Percentiles rank a stretch among this genome's conserved stretches.
These are phyloP conservation scores for Trematosphaeria pertusa DNA, from an alignment of 2,329 filamentous ascomycete species.

Conservation along the genomic window DNA sequence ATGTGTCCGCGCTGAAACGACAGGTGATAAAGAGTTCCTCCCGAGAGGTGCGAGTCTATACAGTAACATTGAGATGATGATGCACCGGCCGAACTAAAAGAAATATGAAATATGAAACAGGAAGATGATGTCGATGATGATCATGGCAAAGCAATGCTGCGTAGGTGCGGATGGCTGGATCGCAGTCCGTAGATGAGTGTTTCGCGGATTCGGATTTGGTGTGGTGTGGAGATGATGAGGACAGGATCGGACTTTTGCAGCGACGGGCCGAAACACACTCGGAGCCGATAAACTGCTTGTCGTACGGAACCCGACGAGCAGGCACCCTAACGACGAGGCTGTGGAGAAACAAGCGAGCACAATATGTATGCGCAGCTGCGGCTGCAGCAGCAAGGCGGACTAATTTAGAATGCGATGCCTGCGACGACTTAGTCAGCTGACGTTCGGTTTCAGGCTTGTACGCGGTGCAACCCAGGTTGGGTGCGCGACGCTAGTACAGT, in stretches of 20 bases:
- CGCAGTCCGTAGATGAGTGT: no score
- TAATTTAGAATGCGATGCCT: slow-evolving; percentile 41
- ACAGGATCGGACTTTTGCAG: background rate
- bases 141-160: no score
- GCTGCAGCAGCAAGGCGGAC: no score
- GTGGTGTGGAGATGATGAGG: background rate
- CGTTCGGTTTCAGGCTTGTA: slow-evolving; percentile 17
- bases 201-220: no score
- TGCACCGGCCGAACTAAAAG: no score
- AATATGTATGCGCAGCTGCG: slow-evolving; percentile 2
- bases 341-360: background rate
- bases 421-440: slow-evolving; percentile 30
- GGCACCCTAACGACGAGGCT: background rate
- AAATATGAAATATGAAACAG: no score
- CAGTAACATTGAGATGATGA: no score
- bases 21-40: no score
- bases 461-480: slow-evolving; percentile 6
- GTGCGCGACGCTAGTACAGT: background rate
- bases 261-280: background rate
- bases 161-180: no score
- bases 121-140: no score
- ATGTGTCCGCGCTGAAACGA: no score
- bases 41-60: no score
- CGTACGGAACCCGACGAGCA: slow-evolving; percentile 4
- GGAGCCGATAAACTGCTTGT: background rate